A percentile compares a stretch with the other conserved stretches of the same genome.
These are phyloP conservation scores for Metschnikowia chrysomelidarum DNA, from an alignment of 805 yeast species.

Conservation along the genomic window DNA sequence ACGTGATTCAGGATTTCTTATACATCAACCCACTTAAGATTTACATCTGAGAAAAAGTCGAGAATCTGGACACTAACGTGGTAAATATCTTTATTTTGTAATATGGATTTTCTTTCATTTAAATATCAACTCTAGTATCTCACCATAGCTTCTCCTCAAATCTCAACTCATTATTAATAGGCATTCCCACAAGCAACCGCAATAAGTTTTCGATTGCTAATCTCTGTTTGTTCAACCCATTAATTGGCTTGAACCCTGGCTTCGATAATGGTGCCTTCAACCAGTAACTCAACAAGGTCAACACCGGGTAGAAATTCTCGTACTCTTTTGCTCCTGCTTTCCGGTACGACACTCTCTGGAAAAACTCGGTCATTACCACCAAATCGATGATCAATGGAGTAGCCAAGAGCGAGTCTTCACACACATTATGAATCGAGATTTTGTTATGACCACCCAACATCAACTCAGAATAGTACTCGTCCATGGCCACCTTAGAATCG, in stretches of 20 bases:
- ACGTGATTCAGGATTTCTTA: no score
- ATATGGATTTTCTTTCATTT: no score
- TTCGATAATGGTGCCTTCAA: constrained; percentile 93
- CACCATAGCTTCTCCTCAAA: constrained; percentile 80
- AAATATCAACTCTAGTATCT: no score
- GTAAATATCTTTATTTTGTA: no score
- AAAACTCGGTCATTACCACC: constrained; percentile 85
- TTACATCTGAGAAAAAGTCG: no score
- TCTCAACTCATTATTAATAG: constrained; percentile 86
- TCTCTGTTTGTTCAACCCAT: constrained; percentile 94
- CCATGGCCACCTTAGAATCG: constrained; percentile 97
- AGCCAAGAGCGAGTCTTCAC: constrained; percentile 94
- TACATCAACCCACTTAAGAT: no score
- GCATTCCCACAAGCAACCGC: constrained; percentile 86
- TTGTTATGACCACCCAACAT: constrained; percentile 98
- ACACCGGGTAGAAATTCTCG: constrained; percentile 75
- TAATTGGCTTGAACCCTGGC: constrained; percentile 85
- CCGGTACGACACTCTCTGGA: constrained; percentile 80
- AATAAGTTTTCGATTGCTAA: constrained; percentile 87
- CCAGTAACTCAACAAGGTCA: constrained; percentile 90
- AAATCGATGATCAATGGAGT: constrained; percentile 92
- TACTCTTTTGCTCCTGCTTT: constrained; percentile 49
- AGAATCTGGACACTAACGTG: no score
- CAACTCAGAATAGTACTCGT: constrained; percentile 92
- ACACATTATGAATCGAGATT: constrained; percentile 89